Evolutionary conservation across 441 rosid species (phyloP).

Genomic region (Erodium trifolium): DNA sequence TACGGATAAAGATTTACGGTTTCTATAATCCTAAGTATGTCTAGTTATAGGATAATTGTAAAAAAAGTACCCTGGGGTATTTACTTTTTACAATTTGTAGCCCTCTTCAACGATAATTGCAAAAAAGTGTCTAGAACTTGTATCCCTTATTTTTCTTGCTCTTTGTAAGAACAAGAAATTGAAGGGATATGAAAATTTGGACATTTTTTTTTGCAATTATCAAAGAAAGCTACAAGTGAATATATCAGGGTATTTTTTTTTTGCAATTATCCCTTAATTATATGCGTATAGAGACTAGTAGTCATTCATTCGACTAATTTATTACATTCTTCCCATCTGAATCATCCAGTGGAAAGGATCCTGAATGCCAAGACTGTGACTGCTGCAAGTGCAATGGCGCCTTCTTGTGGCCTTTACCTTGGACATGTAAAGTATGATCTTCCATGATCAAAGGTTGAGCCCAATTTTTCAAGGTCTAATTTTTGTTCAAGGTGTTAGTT

Average conservation of each 20-base stretch:
- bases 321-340: neutral
- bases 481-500: neutral
- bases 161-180: no score
- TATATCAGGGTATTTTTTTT: no score
- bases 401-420: conserved; percentile 79
- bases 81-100: no score
- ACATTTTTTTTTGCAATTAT: no score
- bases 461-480: neutral
- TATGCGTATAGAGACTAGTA: neutral
- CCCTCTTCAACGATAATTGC: no score
- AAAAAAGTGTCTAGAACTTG: no score
- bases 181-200: no score
- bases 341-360: conserved; percentile 52
- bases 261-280: no score
- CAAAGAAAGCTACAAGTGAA: no score
- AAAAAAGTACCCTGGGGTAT: no score
- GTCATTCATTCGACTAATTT: neutral
- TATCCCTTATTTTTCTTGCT: no score
- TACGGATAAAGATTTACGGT: conserved; percentile 13
- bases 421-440: conserved; percentile 73
- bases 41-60: neutral
- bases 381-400: conserved; percentile 85
- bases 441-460: conserved; percentile 23
- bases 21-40: neutral
- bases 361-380: conserved; percentile 59